These are phyloP conservation scores for Populus hybrid DNA, from an alignment of 441 rosid genomes.

Conservation along the genomic window DNA sequence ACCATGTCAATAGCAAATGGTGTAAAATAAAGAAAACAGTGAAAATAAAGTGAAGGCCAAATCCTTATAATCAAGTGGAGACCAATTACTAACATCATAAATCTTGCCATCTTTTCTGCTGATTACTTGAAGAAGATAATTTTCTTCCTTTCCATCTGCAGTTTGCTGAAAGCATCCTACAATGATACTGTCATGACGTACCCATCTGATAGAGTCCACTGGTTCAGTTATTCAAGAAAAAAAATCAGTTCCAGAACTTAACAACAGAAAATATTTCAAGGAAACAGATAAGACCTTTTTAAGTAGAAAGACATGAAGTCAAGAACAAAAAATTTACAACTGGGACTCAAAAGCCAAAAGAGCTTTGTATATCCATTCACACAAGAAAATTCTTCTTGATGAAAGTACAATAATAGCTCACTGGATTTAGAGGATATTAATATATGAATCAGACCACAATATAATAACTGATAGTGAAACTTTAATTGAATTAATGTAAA, in stretches of 20 bases:
- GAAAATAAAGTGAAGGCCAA: background rate
- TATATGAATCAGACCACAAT: background rate
- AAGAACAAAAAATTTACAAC: no score
- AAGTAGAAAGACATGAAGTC: no score
- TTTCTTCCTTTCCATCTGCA: slow-evolving; percentile 65
- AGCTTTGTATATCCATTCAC: background rate
- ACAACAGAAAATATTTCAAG: slow-evolving; percentile 2
- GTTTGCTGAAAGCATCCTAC: slow-evolving; percentile 71
- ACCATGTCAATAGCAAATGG: background rate
- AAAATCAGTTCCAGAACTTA: slow-evolving; percentile 27
- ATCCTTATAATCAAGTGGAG: background rate
- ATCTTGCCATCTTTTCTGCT: slow-evolving; percentile 68
- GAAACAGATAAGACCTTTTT: background rate
- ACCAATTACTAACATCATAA: slow-evolving; percentile 56
- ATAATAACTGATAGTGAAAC: background rate
- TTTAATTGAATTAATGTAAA: background rate
- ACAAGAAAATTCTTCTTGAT: background rate
- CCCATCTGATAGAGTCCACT: slow-evolving; percentile 96
- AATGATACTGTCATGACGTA: slow-evolving; percentile 65
- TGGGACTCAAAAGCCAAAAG: background rate
- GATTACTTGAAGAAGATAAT: slow-evolving; percentile 75
- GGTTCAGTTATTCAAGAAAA: slow-evolving; percentile 38
- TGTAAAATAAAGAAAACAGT: background rate
- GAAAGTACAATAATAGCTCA: background rate
- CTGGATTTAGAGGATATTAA: background rate